Evolutionary conservation across 768 basidiomycete genomes (phyloP).

Genomic region (Russula vinacea): DNA sequence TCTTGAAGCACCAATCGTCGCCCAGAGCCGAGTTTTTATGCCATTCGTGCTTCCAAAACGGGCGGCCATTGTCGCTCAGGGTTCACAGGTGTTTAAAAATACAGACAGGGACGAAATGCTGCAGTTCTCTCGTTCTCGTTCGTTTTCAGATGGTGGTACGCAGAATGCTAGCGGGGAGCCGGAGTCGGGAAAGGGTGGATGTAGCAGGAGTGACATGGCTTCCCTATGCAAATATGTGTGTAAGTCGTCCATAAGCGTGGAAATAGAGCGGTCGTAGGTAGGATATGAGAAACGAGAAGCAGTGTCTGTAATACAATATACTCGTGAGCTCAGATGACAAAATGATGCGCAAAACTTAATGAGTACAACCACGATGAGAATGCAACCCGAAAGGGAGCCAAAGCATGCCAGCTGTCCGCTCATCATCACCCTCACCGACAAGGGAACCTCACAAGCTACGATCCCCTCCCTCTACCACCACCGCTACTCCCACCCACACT

Average conservation of each 20-base stretch:
- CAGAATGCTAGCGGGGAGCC: neutral
- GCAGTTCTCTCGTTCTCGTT: neutral
- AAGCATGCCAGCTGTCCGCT: neutral
- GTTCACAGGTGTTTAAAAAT: neutral
- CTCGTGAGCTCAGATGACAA: slow-evolving; percentile 3
- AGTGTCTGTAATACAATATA: slow-evolving; percentile 17
- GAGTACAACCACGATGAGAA: slow-evolving; percentile 23
- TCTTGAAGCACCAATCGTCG: slow-evolving; percentile 1
- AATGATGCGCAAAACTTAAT: slow-evolving; percentile 20
- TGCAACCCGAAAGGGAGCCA: neutral
- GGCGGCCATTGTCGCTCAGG: neutral
- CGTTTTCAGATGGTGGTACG: slow-evolving; percentile 1
- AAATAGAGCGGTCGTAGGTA: slow-evolving; percentile 18
- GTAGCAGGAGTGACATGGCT: neutral
- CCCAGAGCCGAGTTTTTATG: neutral
- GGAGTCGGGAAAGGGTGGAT: no score
- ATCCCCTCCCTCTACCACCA: slow-evolving; percentile 7
- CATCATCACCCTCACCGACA: slow-evolving; percentile 3
- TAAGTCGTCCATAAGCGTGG: neutral
- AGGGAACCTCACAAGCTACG: slow-evolving; percentile 3
- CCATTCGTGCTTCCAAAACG: neutral
- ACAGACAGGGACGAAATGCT: neutral
- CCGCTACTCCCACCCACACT: slow-evolving; percentile 1
- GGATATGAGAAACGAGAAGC: slow-evolving; percentile 5
- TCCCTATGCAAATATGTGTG: slow-evolving; percentile 11